Base-by-base conservation (phyloP, 2,329 filamentous ascomycete genomes). In the Pseudocercospora ulei region DNA sequence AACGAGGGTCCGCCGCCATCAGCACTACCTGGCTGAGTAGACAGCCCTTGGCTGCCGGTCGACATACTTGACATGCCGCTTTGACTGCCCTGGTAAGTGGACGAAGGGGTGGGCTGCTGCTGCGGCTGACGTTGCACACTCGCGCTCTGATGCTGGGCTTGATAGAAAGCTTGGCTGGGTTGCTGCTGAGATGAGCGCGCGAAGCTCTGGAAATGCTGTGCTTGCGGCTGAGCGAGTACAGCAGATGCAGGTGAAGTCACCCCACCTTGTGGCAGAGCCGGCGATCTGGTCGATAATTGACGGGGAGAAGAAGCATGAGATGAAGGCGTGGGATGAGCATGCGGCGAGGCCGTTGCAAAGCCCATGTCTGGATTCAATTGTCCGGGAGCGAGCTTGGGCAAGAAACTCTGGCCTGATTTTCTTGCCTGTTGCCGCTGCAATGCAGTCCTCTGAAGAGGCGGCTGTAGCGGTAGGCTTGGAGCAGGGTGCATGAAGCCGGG, bases 281-380 rank as follows among this genome's bases (percentile, higher is more conserved):
- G 75, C 6, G 77, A 80, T 53, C 72, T 71, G 38, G 72, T 70
- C 27, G 64, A 62, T 20, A 66, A 58, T 30, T 73, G 72, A 35
- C 71, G 68, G 8, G 77, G 76, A n/a, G 78, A 80, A 4, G 76
- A 78, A 19, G 73, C 65, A 57, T 92, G 85, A 1, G 86, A 92
- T 5, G 82, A 78, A 3, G 85, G 82, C 2, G 84, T 92, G 8
- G 83, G 82, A 49, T 87, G 80, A 43, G 75, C 80, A 62, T 84
- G 80, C 9, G 85, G 76, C 39, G 81, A 80, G 28, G 75, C 71
- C 50, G 72, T 59, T 38, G 60, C 58, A 26, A 65, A 61, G 24
- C 56, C 49, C 62, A 60, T 39, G 58, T 63, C 57, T 59, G 61
- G 40, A 57, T 57, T 61, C 54, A 61, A 47, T 56, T 61, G 56